Base-by-base conservation (phyloP, 768 basidiomycete genomes). In the Calocybe gangraenosa region DNA sequence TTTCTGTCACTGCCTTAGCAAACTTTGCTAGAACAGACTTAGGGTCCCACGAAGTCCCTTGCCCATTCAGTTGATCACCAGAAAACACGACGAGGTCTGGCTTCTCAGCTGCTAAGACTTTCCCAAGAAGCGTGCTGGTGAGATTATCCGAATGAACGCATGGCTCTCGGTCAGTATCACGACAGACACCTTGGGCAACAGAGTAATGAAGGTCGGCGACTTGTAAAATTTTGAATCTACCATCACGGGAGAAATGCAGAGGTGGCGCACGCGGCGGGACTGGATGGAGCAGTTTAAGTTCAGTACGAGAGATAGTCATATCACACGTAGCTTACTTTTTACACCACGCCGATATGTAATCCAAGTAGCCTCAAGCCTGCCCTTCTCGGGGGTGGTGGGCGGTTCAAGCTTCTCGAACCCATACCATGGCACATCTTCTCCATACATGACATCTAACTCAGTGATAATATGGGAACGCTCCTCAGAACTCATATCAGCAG, bases 161-260 rank as follows among this genome's bases (percentile, higher is more conserved):
- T 28, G 70, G 66, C 44, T 79, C 76, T 8, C 82, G 69, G 30
- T 75, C 60, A 2, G 86, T 85, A 49, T 96, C 92, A 30, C 79
- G 75, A 59, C 95, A 97, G 7, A 65, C 55, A 2, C 92, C 92
- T 25, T 76, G 73, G 3, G 82, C 79, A 40, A 93, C 90, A 0
- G 88, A 89, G 65, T 80, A 98, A 62, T 99, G 95, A 21, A 99
- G 72, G 62, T 99, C 95, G 4, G 95, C 95, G 23, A 97, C 76
- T 67, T 92, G 87, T 35, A 94, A 69, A 47, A 95, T 81, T 62
- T 84, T 94, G 78, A 93, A 94, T 39, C 78, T 84, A 3, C 95
- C 95, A 19, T 85, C 76, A 20, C 64, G 70, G 18, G 83, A 82
- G 69, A 99, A 96, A 52, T 89, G 89, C 2, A 92, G 77, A 1